Base-by-base conservation (phyloP, 495 filamentous ascomycete species). In the Neurospora sp. region DNA sequence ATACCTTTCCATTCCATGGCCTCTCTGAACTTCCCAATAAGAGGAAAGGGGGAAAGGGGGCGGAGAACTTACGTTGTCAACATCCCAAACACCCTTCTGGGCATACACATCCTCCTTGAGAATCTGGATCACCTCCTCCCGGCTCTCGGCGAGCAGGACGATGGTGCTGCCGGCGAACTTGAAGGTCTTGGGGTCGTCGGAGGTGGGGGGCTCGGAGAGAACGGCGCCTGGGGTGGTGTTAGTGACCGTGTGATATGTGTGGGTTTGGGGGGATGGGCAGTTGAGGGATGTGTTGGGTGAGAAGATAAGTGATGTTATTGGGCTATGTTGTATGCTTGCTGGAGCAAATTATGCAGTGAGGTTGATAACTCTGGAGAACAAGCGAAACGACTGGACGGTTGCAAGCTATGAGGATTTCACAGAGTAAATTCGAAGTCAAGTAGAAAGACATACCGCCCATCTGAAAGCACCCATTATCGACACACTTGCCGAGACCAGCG, bases 11-110 rank as follows among this genome's bases (percentile, higher is more conserved):
- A 39, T 54, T 10, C 40, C n/a, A 4, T 41, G 31, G 31, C 31
- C 31, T 35, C 31, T 35, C 31, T 35, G 31, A n/a, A 37, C 35
- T 70, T 37, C 9, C 5, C 37, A 66, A 9, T 4, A 35, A 35
- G 31, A 69, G 69, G 20, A 37, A 35, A 42, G 20, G 10, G 39
- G 14, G 41, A 39, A 5, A 14, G 31, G 35, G 35, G 35, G 35
- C 35, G 44, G 5, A 40, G 12, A 10, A 6, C 20, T 3, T 73
- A 92, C 90, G 78, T 92, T 94, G 20, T 91, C 88, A 74, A 90
- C 83, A 86, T 97, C 93, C 94, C 94, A 97, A 16, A 98, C 92
- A 0, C 88, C 91, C n/a, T 75, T 80, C 71, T 78, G 82, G 20
- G 84, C 82, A 77, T 97, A 97, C 8, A 93, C 84, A 79, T 98